Percentiles rank a stretch among this genome's conserved stretches.
Conservation (phyloP, 2,329 filamentous ascomycete genomes). For the Phialemonium atrogriseum region DNA sequence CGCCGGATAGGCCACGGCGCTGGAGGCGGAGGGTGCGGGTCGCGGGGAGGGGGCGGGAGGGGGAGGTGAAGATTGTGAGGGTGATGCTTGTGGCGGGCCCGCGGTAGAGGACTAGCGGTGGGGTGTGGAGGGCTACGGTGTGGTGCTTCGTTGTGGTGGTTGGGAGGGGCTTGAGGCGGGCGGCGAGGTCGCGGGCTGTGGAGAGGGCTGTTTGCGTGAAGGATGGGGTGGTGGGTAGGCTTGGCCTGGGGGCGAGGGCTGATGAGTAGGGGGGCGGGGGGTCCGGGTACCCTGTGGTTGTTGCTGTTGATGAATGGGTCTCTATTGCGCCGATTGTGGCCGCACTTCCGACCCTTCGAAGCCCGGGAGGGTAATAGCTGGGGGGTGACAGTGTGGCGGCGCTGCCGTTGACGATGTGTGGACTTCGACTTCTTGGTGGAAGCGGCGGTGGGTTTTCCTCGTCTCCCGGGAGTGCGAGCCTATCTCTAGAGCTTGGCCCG, state of each 20-base stretch:
- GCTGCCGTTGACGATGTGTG: not conserved
- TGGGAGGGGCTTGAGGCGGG: conserved; percentile 55
- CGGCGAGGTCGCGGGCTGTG: conserved; percentile 57
- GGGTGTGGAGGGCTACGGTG: conserved; percentile 58
- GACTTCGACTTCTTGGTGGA: not conserved
- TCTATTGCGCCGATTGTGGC: no score
- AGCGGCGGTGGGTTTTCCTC: not conserved
- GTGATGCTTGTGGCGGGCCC: conserved; percentile 56
- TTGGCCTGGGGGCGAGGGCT: not conserved
- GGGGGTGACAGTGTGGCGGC: not conserved
- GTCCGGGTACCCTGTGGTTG: not conserved
- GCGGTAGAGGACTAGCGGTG: conserved; percentile 56
- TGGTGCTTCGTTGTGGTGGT: conserved; percentile 57
- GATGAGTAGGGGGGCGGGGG: not conserved
- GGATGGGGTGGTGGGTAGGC: not conserved
- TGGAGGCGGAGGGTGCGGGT: conserved; percentile 60
- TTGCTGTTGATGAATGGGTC: no score
- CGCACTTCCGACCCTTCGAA: not conserved
- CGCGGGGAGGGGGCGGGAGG: conserved; percentile 44
- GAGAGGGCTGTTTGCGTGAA: conserved; percentile 36
- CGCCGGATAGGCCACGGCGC: conserved; percentile 59
- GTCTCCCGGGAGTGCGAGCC: no score
- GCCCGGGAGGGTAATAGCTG: not conserved
- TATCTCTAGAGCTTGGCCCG: no score
- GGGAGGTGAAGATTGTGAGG: conserved; percentile 51